Percentiles rank a stretch among this genome's conserved stretches.
These are phyloP conservation scores for Vitellaria paradoxa DNA, from an alignment of 179 eudicot genomes.

Conservation along the genomic window DNA sequence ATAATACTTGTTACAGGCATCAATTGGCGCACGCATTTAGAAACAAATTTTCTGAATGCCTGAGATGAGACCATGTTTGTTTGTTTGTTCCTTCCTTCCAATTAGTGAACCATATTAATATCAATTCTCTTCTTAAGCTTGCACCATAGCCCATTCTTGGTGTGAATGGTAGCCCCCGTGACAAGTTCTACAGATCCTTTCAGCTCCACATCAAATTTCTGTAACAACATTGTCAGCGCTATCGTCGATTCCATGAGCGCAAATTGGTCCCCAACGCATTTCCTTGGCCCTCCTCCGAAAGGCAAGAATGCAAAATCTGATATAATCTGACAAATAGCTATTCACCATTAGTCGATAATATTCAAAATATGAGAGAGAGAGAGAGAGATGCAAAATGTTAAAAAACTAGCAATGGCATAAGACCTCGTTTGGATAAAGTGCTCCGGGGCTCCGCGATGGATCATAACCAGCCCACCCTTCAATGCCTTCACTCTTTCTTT, in stretches of 20 bases:
- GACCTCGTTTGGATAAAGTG: slow-evolving; percentile 97
- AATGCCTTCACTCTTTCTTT: slow-evolving; percentile 51
- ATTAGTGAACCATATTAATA: too few species aligned
- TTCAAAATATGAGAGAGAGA: too few species aligned
- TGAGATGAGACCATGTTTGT: too few species aligned
- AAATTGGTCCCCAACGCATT: slow-evolving; percentile 97
- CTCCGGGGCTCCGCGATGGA: slow-evolving; percentile 96
- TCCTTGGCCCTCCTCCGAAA: slow-evolving; percentile 97
- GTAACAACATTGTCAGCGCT: slow-evolving; percentile 83
- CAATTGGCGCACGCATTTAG: too few species aligned
- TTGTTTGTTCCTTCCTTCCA: too few species aligned
- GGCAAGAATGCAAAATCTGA: slow-evolving; percentile 95
- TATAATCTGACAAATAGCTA: slow-evolving; percentile 44
- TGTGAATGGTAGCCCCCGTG: slow-evolving; percentile 96
- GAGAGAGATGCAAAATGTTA: neutral
- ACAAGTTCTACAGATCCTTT: slow-evolving; percentile 86
- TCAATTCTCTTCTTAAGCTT: slow-evolving; percentile 62
- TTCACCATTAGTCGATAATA: neutral
- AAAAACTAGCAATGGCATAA: neutral
- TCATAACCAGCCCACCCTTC: slow-evolving; percentile 98
- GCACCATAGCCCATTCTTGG: slow-evolving; percentile 93
- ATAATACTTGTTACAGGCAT: too few species aligned
- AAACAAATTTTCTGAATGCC: too few species aligned
- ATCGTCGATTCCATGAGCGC: slow-evolving; percentile 99
- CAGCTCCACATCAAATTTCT: slow-evolving; percentile 82